Evolutionary conservation across 345 rosid genomes (phyloP).

Genomic region (Acer negundo): DNA sequence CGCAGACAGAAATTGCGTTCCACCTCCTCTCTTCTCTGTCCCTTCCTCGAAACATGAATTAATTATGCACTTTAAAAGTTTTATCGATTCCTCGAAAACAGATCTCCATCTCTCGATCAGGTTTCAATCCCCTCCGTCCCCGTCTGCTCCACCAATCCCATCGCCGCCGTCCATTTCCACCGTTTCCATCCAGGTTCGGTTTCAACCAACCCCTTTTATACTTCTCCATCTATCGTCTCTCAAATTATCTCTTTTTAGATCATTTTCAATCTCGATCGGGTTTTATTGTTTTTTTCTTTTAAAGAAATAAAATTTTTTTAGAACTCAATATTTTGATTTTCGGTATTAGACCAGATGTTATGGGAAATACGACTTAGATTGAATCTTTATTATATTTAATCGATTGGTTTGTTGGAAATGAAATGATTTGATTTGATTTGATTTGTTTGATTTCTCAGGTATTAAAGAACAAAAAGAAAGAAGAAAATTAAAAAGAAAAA

Average conservation of each 20-base stretch:
- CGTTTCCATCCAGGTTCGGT: constrained; percentile 14
- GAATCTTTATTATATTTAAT: not conserved
- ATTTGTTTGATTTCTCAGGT: not conserved
- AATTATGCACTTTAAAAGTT: not conserved
- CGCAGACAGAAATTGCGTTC: not conserved
- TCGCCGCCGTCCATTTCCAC: constrained; percentile 8
- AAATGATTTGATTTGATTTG: not conserved
- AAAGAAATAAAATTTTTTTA: not conserved
- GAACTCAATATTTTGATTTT: not conserved
- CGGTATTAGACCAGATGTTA: not conserved
- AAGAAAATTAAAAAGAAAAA: constrained; percentile 10
- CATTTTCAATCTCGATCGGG: not conserved
- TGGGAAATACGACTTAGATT: not conserved
- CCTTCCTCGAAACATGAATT: not conserved
- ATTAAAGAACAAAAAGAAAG: constrained; percentile 19
- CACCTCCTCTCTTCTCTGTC: not conserved
- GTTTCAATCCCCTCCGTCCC: not conserved
- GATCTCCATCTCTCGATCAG: constrained; percentile 9
- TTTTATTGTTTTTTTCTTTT: not conserved
- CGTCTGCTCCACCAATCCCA: not conserved
- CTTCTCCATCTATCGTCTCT: not conserved
- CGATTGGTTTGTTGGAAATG: not conserved
- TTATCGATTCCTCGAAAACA: not conserved
- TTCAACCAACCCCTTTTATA: not conserved
- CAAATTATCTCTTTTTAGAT: too few relatives aligned